These are phyloP conservation scores for Botrytis porri DNA, from an alignment of 2,329 filamentous ascomycete genomes.

Conservation along the genomic window DNA sequence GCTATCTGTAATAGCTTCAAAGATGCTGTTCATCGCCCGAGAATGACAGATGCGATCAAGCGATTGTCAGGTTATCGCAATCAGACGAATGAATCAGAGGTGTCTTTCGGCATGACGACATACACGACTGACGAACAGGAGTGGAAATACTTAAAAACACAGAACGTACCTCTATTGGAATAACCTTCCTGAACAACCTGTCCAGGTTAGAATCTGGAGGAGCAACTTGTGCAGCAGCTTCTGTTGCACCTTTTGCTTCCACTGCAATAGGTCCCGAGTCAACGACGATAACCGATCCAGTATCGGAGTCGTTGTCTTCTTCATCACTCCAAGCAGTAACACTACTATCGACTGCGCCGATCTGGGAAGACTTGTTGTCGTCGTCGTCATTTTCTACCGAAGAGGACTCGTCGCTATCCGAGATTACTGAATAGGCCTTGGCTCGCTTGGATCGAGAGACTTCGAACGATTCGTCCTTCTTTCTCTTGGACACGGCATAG, in stretches of 20 bases:
- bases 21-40: neutral
- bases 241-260: neutral
- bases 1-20: neutral
- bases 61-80: neutral
- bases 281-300: constrained; percentile 3
- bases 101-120: no score
- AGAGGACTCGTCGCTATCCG: neutral
- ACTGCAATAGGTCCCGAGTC: neutral
- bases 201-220: neutral
- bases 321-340: neutral
- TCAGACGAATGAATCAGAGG: neutral
- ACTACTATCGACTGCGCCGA: neutral
- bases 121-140: neutral
- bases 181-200: neutral
- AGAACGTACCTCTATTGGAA: constrained; percentile 4
- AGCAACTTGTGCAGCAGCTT: neutral
- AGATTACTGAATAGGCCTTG: neutral
- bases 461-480: neutral
- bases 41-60: neutral
- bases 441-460: constrained; percentile 12
- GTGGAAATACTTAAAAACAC: neutral
- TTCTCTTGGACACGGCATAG: neutral
- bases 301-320: neutral
- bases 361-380: neutral
- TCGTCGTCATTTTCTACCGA: no score